Percentiles rank a stretch among this genome's conserved stretches.
phyloP scores from a whole-genome alignment of 768 basidiomycete genomes.

The Xerocomus spinulosus region DNA sequence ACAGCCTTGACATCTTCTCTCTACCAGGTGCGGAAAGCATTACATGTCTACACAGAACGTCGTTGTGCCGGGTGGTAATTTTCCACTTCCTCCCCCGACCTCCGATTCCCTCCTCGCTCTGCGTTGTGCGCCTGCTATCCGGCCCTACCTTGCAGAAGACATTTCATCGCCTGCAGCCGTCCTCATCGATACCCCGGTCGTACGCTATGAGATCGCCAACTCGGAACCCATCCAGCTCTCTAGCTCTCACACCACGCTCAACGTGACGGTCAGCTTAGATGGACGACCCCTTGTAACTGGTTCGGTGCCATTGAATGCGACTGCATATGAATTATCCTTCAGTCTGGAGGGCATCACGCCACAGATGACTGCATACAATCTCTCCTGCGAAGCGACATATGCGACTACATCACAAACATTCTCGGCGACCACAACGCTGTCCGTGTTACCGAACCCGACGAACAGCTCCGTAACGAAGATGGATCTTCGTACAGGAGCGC shows the following conservation, averaged over 20 bases:
- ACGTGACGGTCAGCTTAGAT: conserved; percentile 43
- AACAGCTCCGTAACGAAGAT: conserved; percentile 54
- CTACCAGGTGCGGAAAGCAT: conserved; percentile 57
- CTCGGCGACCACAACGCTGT: conserved; percentile 40
- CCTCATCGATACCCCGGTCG: conserved; percentile 50
- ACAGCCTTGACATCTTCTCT: conserved; percentile 25
- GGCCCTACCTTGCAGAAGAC: conserved; percentile 58
- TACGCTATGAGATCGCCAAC: conserved; percentile 43
- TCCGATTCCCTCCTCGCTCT: conserved; percentile 32
- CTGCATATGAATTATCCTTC: conserved; percentile 47
- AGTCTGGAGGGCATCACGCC: conserved; percentile 44
- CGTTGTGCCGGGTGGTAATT: conserved; percentile 48
- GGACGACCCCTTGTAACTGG: conserved; percentile 43
- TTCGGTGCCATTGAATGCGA: conserved; percentile 47
- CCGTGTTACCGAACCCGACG: conserved; percentile 45
- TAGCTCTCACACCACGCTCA: conserved; percentile 20
- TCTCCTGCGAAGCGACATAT: conserved; percentile 27
- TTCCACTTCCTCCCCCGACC: conserved; percentile 37
- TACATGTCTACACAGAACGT: conserved; percentile 43
- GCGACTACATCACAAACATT: conserved; percentile 41
- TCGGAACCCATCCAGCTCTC: conserved; percentile 40
- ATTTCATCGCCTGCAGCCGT: conserved; percentile 39
- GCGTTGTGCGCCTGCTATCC: conserved; percentile 54
- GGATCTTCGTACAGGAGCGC: conserved; percentile 46
- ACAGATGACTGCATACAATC: conserved; percentile 28